Conservation (phyloP, 306 rosid genomes). For the Arachis hypogaea region DNA sequence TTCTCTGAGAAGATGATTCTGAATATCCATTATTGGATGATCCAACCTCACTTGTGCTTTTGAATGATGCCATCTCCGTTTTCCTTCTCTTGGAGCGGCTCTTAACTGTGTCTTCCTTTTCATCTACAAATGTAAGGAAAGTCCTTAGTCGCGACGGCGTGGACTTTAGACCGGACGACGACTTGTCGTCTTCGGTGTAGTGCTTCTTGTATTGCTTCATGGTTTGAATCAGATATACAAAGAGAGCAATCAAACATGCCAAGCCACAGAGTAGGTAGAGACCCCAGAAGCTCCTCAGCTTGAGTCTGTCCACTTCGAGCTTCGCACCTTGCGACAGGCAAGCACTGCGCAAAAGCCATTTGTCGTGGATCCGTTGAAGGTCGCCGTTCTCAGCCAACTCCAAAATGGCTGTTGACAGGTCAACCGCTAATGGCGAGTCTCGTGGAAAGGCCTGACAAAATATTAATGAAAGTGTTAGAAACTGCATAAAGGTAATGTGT, state of each 20-base stretch:
- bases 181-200: conserved; percentile 40
- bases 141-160: conserved; percentile 53
- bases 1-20: conserved; percentile 36
- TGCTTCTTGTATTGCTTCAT: conserved; percentile 67
- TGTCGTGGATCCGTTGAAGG: conserved; percentile 93
- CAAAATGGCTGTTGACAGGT: conserved; percentile 83
- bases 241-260: conserved; percentile 78
- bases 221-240: conserved; percentile 59
- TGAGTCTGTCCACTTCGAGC: conserved; percentile 77
- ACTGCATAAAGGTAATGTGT: too few species aligned
- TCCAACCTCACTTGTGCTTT: conserved; percentile 52
- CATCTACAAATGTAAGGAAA: conserved; percentile 76
- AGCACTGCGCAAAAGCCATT: conserved; percentile 80
- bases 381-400: conserved; percentile 86
- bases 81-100: conserved; percentile 61
- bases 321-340: conserved; percentile 73
- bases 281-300: conserved; percentile 83
- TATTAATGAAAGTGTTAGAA: neutral
- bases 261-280: conserved; percentile 71
- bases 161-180: conserved; percentile 46
- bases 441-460: conserved; percentile 75
- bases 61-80: conserved; percentile 53
- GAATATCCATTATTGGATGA: conserved; percentile 47
- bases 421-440: conserved; percentile 91
- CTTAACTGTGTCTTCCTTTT: conserved; percentile 63